Evolutionary conservation across 306 rosid species (phyloP).

Genomic region (Ochetophila trinervis): DNA sequence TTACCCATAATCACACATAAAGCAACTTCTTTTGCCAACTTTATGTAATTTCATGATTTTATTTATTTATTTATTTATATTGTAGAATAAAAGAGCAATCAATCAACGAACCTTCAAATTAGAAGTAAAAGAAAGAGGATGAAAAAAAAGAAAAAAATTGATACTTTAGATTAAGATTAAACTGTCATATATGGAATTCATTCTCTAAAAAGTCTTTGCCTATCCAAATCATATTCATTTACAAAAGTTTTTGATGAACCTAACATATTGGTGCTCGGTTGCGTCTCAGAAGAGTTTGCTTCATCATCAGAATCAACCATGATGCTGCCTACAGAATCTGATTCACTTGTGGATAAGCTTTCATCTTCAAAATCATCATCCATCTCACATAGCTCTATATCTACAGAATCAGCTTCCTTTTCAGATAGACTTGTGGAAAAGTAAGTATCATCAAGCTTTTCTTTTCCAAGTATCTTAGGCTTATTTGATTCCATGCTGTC

Average conservation of each 20-base stretch:
- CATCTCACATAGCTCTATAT: constrained; percentile 2
- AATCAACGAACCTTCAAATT: too few relatives aligned
- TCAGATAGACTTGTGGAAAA: constrained; percentile 35
- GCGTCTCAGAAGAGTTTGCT: constrained; percentile 26
- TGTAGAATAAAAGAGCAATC: too few relatives aligned
- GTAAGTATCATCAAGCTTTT: constrained; percentile 25
- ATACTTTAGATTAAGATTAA: too few relatives aligned
- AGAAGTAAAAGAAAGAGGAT: too few relatives aligned
- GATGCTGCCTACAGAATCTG: constrained; percentile 18
- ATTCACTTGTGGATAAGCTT: constrained; percentile 17
- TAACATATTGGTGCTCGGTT: constrained; percentile 16
- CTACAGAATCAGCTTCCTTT: constrained; percentile 38
- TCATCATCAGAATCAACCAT: constrained; percentile 30
- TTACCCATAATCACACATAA: too few relatives aligned
- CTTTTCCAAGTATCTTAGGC: constrained; percentile 19
- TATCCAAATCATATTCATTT: constrained; percentile 23
- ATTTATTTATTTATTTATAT: too few relatives aligned
- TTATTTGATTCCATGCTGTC: constrained; percentile 26
- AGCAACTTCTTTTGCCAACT: too few relatives aligned
- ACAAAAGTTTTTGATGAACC: constrained; percentile 29
- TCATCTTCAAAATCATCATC: constrained; percentile 43
- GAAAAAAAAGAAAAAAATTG: too few relatives aligned
- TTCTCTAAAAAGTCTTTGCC: constrained; percentile 26
- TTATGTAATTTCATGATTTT: too few relatives aligned
- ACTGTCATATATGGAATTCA: background rate